Conservation (phyloP, 345 rosid genomes). For the Brassica cretica region DNA sequence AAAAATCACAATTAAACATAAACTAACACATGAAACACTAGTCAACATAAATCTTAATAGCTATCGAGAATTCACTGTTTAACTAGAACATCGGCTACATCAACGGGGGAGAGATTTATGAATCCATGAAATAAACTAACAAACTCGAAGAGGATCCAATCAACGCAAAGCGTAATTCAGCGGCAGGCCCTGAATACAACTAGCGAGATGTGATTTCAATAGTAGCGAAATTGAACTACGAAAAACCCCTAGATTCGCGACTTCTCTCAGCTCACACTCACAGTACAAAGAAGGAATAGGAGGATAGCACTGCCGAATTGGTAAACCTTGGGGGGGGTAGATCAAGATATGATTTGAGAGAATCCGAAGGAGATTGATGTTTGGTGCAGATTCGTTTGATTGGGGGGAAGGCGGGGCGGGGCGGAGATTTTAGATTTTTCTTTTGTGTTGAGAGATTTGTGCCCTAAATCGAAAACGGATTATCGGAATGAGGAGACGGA, state of each 20-base stretch:
- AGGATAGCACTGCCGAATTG: conserved; percentile 17
- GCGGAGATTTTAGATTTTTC: conserved; percentile 18
- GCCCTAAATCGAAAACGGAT: conserved; percentile 42
- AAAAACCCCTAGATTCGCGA: conserved; percentile 25
- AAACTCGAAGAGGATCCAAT: background rate
- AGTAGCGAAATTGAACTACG: conserved; percentile 19
- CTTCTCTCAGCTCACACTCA: conserved; percentile 10
- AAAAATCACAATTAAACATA: background rate
- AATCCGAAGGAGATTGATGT: background rate
- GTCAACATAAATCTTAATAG: conserved; percentile 1
- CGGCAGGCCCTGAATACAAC: conserved; percentile 1
- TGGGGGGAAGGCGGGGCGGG: background rate
- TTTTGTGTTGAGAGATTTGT: background rate
- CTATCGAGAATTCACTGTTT: background rate
- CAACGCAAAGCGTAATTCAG: background rate
- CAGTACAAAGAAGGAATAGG: conserved; percentile 6
- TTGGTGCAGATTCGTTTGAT: background rate
- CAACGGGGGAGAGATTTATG: background rate
- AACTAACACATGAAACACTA: background rate
- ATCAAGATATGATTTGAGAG: background rate
- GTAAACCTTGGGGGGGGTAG: background rate
- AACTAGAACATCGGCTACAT: background rate
- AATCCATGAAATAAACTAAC: background rate
- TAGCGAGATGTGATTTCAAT: background rate
- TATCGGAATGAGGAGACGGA: conserved; percentile 6